Base-by-base conservation (phyloP, 169 alveolate genomes). In the Babesia bovis region DNA sequence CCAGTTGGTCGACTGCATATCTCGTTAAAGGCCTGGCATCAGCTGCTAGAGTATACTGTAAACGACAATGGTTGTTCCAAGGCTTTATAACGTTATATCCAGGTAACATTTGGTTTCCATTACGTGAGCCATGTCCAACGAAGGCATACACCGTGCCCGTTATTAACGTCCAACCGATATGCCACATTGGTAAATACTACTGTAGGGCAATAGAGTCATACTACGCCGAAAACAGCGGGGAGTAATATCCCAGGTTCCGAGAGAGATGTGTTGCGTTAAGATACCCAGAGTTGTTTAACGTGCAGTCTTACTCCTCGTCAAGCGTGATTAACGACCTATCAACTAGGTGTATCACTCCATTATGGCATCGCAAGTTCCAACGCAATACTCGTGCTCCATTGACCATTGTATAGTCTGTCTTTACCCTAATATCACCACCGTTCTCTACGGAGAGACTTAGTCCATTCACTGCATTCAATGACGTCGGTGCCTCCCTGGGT, bases 361-460 rank as follows among this genome's bases (percentile, higher is more conserved):
- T 88, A 47, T 88, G 93, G 49, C 93, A 88, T 40, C 85, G 75
- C 85, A 88, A 45, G 63, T 88, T 88, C 52, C 91, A 87, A 21
- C 93, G 85, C 44, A 88, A 58, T 50, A 88, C 82, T 68, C 75
- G 60, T 21, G 91, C 66, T 23, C 66, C 83, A 52, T 88, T 83
- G 12, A 88, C 67, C 52, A 52, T 61, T 55, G 82, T 84, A 9
- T 81, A 69, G 59, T 83, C 85, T 40, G 60, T 75, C 47, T 85
- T 71, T 35, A 58, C 50, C 58, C 67, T 47, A 38, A 84, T 41
- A 25, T 78, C 90, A 7, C 90, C 92, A 7, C 69, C 58, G 76
- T 76, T 81, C 51, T 78, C 82, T 53, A 85, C 86, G 45, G 72
- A 40, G 53, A 87, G 58, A 33, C 58, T 72, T 38, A 59, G 63